phyloP scores from a whole-genome alignment of 768 basidiomycete genomes.

The Suillus luteus region DNA sequence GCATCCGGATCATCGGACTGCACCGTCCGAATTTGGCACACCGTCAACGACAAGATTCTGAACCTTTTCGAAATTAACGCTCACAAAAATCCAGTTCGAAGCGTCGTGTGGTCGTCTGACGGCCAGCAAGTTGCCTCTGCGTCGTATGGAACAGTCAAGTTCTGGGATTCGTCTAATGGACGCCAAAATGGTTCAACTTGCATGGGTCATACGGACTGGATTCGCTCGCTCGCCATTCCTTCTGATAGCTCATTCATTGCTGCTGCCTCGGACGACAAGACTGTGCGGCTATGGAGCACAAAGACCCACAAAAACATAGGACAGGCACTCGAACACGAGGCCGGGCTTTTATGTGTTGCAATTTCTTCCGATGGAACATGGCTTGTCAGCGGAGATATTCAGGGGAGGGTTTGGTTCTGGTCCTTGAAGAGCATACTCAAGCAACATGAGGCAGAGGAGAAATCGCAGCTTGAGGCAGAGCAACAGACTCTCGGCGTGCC shows the following conservation, averaged over 20 bases:
- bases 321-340: background rate
- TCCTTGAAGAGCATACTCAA: background rate
- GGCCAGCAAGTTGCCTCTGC: background rate
- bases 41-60: conserved; percentile 15
- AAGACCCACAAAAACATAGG: background rate
- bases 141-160: background rate
- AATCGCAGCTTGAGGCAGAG: background rate
- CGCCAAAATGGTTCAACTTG: background rate
- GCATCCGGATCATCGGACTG: conserved; percentile 22
- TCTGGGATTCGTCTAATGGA: background rate
- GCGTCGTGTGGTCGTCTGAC: background rate
- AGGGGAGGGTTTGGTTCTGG: background rate
- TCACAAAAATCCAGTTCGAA: background rate
- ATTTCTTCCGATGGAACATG: background rate
- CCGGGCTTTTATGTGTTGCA: background rate
- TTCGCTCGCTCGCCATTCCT: background rate
- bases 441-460: background rate
- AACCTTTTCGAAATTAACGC: conserved; percentile 20
- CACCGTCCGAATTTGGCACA: conserved; percentile 25
- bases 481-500: background rate
- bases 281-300: background rate
- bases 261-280: background rate
- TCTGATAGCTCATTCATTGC: background rate
- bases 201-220: background rate
- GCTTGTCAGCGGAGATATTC: background rate